These are phyloP conservation scores for Phytophthora citrophthora DNA, from an alignment of 352 stramenopile genomes.

Conservation along the genomic window DNA sequence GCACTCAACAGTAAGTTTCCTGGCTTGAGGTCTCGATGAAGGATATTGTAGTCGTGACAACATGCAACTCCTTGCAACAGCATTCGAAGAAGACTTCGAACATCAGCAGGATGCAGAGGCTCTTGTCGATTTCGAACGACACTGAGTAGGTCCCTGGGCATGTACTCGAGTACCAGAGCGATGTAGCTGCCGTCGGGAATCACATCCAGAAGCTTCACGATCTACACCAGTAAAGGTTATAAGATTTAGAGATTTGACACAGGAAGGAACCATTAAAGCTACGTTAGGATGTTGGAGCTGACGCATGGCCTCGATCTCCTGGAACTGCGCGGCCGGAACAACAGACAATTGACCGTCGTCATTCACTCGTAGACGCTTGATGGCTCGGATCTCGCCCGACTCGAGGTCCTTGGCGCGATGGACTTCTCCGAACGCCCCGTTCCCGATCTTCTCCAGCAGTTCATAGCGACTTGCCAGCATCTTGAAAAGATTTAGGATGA, in stretches of 20 bases:
- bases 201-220: constrained; percentile 72
- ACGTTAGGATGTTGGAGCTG: constrained; percentile 79
- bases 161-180: constrained; percentile 75
- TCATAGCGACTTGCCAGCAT: constrained; percentile 61
- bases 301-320: constrained; percentile 78
- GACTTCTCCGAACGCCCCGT: constrained; percentile 76
- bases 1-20: constrained; percentile 67
- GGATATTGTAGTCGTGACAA: constrained; percentile 67
- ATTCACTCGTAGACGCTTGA: constrained; percentile 67
- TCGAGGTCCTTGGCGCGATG: constrained; percentile 52
- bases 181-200: constrained; percentile 62
- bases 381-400: constrained; percentile 50
- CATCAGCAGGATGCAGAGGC: constrained; percentile 47
- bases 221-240: constrained; percentile 28
- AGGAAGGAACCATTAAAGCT: constrained; percentile 1
- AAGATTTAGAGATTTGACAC: background rate
- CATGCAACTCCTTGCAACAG: constrained; percentile 66
- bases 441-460: constrained; percentile 68
- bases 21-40: constrained; percentile 82
- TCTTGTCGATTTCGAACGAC: constrained; percentile 51
- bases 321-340: constrained; percentile 66
- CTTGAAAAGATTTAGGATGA: constrained; percentile 14
- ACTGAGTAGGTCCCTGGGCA: constrained; percentile 67
- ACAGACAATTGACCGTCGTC: constrained; percentile 53
- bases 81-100: constrained; percentile 70